phyloP scores from a whole-genome alignment of 2,329 filamentous ascomycete species.

The Zopfia rhizophila region DNA sequence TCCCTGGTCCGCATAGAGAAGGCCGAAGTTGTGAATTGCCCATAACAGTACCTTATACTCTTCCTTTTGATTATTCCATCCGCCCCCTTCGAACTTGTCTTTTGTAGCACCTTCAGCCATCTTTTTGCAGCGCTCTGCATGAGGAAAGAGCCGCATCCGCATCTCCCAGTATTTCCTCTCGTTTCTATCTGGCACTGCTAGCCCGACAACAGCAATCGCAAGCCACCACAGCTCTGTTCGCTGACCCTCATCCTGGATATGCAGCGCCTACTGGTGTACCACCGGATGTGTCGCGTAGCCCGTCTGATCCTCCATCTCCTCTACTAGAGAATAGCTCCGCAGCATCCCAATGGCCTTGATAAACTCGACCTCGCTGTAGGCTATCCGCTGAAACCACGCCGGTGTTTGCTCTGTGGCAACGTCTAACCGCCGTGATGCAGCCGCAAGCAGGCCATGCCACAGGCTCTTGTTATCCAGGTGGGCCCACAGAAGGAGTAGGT shows the following conservation, averaged over 20 bases:
- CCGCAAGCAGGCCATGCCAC: slow-evolving; percentile 26
- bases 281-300: slow-evolving; percentile 25
- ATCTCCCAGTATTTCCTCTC: slow-evolving; percentile 7
- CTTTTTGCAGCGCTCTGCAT: slow-evolving; percentile 17
- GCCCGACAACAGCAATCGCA: slow-evolving; percentile 17
- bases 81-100: not conserved
- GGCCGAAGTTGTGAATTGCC: no score
- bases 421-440: slow-evolving; percentile 8
- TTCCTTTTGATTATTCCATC: not conserved
- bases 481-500: slow-evolving; percentile 35
- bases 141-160: slow-evolving; percentile 18
- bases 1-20: no score
- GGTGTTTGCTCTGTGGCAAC: slow-evolving; percentile 8
- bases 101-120: not conserved
- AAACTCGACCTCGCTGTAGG: slow-evolving; percentile 25
- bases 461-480: slow-evolving; percentile 35
- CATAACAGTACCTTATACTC: no score
- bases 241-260: slow-evolving; percentile 6
- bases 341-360: slow-evolving; percentile 21
- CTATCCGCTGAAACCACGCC: slow-evolving; percentile 27
- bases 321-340: slow-evolving; percentile 23
- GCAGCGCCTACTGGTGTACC: no score
- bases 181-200: slow-evolving; percentile 2
- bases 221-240: slow-evolving; percentile 9
- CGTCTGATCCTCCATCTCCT: slow-evolving; percentile 7